A percentile compares a stretch with the other conserved stretches of the same genome.
phyloP scores from a whole-genome alignment of 192 early-diverging fungal genomes.

The Funneliformis geosporum region DNA sequence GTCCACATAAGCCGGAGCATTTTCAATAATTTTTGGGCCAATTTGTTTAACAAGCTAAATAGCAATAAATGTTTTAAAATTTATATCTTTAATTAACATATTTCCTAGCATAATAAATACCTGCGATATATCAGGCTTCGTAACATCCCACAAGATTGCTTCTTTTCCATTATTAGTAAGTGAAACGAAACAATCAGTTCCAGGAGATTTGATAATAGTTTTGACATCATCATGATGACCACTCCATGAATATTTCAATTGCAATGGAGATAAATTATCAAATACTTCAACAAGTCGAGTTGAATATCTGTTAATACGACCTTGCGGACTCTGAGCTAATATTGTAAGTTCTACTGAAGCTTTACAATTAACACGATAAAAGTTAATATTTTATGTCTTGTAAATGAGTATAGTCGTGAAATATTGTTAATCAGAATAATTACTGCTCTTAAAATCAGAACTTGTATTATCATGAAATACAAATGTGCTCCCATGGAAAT shows the following conservation, averaged over 20 bases:
- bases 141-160: constrained; percentile 54
- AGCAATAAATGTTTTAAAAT: neutral
- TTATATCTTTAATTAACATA: neutral
- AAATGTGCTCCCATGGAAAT: constrained; percentile 58
- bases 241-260: constrained; percentile 64
- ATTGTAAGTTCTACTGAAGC: constrained; percentile 59
- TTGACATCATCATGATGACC: constrained; percentile 60
- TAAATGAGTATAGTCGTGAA: neutral
- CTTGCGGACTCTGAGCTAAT: constrained; percentile 58
- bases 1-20: neutral
- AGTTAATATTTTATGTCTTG: neutral
- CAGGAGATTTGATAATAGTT: constrained; percentile 47
- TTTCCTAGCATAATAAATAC: constrained; percentile 38
- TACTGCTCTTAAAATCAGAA: constrained; percentile 6
- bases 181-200: constrained; percentile 48
- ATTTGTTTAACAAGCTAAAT: constrained; percentile 15
- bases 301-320: constrained; percentile 65
- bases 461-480: constrained; percentile 48
- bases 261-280: constrained; percentile 55
- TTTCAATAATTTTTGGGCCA: constrained; percentile 8
- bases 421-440: no score
- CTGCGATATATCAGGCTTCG: constrained; percentile 38
- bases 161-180: constrained; percentile 54
- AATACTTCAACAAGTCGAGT: constrained; percentile 81
- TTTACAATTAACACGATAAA: neutral